Evolutionary conservation across 2,329 filamentous ascomycete species (phyloP), one percentile per base, ranked within the genome.

Genomic region (Fusarium multiceps): DNA sequence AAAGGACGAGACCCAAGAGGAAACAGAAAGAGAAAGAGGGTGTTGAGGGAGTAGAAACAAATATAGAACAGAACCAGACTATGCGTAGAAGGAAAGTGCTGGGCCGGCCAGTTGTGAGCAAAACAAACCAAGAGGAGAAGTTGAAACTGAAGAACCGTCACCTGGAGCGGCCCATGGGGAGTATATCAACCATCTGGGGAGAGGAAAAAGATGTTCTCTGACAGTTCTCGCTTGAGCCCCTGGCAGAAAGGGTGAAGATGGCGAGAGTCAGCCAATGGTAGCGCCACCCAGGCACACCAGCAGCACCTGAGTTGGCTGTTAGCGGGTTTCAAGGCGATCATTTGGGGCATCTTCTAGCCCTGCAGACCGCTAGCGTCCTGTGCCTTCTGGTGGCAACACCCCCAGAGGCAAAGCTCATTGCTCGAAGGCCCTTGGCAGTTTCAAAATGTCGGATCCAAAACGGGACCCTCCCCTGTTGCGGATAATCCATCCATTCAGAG

Each of bases 171-270:
- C 67, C 49, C 54, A 48, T 57, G 59, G 64, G 53, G 63, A 48
- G 59, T 67, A 72, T 75, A 74, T 75, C 71, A 72, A 74, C 64
- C 62, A 67, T 63, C 49, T 50, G 57, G 53, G 55, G 48, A 65
- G 55, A 64, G 54, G 53, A 61, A 56, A 55, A 62, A 53, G 47
- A 70, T 23, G 43, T 46, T 42, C 63, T 74, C 69, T 61, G 50
- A 69, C 72, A 74, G 55, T 66, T 54, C 65, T 68, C 69, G 69
- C 62, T 68, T 66, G 71, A 71, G 51, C 65, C 69, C 64, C 68
- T 71, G 65, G 59, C 58, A 57, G 34, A 45, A 63, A 59, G 49
- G 42, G 48, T 47, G 25, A 68, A 50, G 49, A 49, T 27, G 32
- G 21, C 23, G 23, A 23, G 34, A 59, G 25, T 46, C n/a, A 42